Evolutionary conservation across 1,284 basidiomycete genomes (phyloP).

Genomic region (Ceratobasidium papillatum): DNA sequence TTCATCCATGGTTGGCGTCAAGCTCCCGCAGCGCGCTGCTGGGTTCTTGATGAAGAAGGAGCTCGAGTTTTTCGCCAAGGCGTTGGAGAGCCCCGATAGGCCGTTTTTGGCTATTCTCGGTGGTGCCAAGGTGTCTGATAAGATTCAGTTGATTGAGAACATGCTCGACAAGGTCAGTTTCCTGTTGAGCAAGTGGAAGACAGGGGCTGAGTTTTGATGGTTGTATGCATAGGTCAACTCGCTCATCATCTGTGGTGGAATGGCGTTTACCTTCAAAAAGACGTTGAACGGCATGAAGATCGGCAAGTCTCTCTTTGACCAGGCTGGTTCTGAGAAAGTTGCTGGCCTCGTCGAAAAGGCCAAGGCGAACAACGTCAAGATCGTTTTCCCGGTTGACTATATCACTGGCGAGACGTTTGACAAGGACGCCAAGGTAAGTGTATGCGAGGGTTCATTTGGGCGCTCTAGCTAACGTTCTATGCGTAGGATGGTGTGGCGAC

Average conservation of each 20-base stretch:
- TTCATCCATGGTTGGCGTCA: slow-evolving; percentile 97
- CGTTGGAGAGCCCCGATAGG: slow-evolving; percentile 91
- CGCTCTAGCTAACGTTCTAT: not conserved
- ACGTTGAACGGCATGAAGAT: slow-evolving; percentile 88
- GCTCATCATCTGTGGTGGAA: slow-evolving; percentile 96
- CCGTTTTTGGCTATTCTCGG: slow-evolving; percentile 99
- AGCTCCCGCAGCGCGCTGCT: slow-evolving; percentile 91
- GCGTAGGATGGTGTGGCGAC: slow-evolving; percentile 78
- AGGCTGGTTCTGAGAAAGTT: slow-evolving; percentile 90
- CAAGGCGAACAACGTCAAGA: slow-evolving; percentile 90
- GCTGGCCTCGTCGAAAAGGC: slow-evolving; percentile 88
- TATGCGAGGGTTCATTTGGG: not conserved
- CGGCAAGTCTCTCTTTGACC: slow-evolving; percentile 94
- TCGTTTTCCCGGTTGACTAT: slow-evolving; percentile 96
- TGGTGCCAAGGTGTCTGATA: slow-evolving; percentile 98
- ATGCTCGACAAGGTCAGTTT: slow-evolving; percentile 90
- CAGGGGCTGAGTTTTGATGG: slow-evolving; percentile 25
- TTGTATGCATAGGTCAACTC: slow-evolving; percentile 77
- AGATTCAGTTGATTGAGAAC: slow-evolving; percentile 99
- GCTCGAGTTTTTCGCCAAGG: slow-evolving; percentile 98
- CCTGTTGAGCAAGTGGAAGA: not conserved
- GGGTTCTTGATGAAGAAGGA: slow-evolving; percentile 99
- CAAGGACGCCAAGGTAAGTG: slow-evolving; percentile 83
- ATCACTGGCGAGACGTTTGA: slow-evolving; percentile 95
- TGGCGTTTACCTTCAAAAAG: slow-evolving; percentile 99